phyloP scores from a whole-genome alignment of 78 protist genomes.

The Mastigamoeba balamuthi region DNA sequence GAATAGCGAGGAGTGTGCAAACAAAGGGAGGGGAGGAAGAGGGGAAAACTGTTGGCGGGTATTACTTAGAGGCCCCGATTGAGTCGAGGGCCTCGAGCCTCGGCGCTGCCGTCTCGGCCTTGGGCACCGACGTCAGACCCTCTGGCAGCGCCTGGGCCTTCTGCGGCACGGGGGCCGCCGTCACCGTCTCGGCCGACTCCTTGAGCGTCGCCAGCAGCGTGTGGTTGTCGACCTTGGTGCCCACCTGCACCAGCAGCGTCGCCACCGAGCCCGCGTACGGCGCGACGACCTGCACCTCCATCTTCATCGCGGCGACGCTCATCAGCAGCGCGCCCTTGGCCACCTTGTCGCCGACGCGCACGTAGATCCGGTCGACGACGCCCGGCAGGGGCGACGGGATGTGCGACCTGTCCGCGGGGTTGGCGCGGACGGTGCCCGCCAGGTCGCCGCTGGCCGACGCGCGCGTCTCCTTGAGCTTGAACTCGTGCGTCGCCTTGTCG shows the following conservation, averaged over 20 bases:
- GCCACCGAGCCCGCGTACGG: neutral
- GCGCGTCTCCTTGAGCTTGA: neutral
- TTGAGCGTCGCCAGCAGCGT: neutral
- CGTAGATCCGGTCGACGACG: neutral
- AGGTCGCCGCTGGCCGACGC: neutral
- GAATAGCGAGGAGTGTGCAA: too few species aligned
- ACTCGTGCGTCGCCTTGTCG: too few species aligned
- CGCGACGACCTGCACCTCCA: neutral
- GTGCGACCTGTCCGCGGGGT: neutral
- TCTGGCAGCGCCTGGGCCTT: too few species aligned
- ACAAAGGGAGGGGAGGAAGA: too few species aligned
- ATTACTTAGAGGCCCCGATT: too few species aligned
- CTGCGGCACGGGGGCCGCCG: too few species aligned
- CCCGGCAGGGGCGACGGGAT: conserved; percentile 9
- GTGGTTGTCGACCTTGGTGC: neutral
- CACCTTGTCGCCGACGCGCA: neutral
- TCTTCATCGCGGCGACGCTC: conserved; percentile 1
- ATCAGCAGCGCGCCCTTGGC: neutral
- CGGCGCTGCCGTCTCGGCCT: too few species aligned
- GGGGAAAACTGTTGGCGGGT: too few species aligned
- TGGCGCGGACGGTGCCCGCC: neutral
- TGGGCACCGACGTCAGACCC: too few species aligned
- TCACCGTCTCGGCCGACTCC: too few species aligned
- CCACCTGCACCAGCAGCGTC: neutral
- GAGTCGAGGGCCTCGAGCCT: too few species aligned